These are phyloP conservation scores for Aspergillus ochraceoroseus DNA, from an alignment of 2,329 filamentous ascomycete genomes.

Conservation along the genomic window DNA sequence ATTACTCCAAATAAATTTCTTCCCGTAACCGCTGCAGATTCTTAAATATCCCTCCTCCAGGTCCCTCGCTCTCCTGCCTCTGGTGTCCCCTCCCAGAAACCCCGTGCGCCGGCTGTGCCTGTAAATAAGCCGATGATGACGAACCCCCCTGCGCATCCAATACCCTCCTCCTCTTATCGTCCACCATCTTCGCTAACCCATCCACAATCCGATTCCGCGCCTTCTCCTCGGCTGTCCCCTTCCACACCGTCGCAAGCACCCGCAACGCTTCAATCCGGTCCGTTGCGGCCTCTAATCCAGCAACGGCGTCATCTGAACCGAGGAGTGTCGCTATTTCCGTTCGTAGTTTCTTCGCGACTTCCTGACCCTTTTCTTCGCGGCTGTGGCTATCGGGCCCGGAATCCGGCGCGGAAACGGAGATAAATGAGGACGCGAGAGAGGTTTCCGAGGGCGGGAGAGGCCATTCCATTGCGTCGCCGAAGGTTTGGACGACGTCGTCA, in stretches of 20 bases:
- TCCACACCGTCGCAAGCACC: conserved; percentile 76
- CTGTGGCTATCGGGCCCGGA: conserved; percentile 60
- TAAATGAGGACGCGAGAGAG: conserved; percentile 75
- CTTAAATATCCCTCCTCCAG: conserved; percentile 49
- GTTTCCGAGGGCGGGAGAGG: conserved; percentile 82
- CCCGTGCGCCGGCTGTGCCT: not conserved
- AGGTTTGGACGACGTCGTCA: conserved; percentile 82
- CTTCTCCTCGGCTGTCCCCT: conserved; percentile 91
- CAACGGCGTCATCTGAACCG: conserved; percentile 56
- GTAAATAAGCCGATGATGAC: conserved; percentile 14
- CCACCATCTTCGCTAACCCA: conserved; percentile 70
- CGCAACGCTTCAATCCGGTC: conserved; percentile 71
- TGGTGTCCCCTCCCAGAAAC: conserved; percentile 16
- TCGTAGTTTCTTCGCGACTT: conserved; percentile 62
- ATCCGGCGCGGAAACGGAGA: conserved; percentile 84
- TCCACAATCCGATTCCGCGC: conserved; percentile 78
- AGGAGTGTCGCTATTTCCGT: conserved; percentile 67
- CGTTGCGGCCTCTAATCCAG: conserved; percentile 64
- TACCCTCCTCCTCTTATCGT: conserved; percentile 60
- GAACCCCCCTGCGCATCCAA: conserved; percentile 40
- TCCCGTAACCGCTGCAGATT: conserved; percentile 51
- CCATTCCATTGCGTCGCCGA: conserved; percentile 95
- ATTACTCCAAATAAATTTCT: conserved; percentile 50
- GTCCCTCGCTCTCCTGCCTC: conserved; percentile 35
- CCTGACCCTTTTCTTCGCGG: conserved; percentile 80